Evolutionary conservation across 177 flowering plant genomes (phyloP).

Genomic region (Vitis hybrid): DNA sequence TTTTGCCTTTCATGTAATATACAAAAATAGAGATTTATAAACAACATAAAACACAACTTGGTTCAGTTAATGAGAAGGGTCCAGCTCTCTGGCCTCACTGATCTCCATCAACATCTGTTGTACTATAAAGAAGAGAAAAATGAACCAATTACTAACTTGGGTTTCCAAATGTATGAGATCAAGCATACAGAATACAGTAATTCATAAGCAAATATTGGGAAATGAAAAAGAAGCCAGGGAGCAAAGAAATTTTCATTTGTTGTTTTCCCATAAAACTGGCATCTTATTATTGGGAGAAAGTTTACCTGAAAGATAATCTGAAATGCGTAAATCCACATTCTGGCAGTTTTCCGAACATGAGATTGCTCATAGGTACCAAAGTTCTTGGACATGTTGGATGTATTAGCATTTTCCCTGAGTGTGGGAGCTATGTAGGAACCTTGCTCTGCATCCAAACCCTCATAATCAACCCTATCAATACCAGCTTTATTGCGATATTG

Average conservation of each 20-base stretch:
- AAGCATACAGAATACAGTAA: too few relatives aligned
- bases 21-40: too few relatives aligned
- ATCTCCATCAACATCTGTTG: too few relatives aligned
- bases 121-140: too few relatives aligned
- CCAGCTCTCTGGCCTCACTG: too few relatives aligned
- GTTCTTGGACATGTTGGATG: slow-evolving; percentile 16
- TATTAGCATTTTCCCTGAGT: slow-evolving; percentile 21
- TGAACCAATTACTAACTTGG: too few relatives aligned
- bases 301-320: slow-evolving; percentile 61
- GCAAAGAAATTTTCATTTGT: background rate
- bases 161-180: too few relatives aligned
- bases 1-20: too few relatives aligned
- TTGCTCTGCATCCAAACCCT: slow-evolving; percentile 30
- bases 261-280: background rate
- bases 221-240: background rate
- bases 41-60: too few relatives aligned
- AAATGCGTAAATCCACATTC: slow-evolving; percentile 37
- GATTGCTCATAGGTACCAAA: slow-evolving; percentile 11
- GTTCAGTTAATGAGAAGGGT: too few relatives aligned
- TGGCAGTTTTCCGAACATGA: slow-evolving; percentile 25
- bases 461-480: slow-evolving; percentile 9
- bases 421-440: slow-evolving; percentile 38
- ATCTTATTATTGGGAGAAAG: background rate
- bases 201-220: background rate
- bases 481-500: slow-evolving; percentile 5